Evolutionary conservation across 129 eudicot genomes (phyloP), one percentile per base, ranked within the genome.

Genomic region (Artemisia annua): DNA sequence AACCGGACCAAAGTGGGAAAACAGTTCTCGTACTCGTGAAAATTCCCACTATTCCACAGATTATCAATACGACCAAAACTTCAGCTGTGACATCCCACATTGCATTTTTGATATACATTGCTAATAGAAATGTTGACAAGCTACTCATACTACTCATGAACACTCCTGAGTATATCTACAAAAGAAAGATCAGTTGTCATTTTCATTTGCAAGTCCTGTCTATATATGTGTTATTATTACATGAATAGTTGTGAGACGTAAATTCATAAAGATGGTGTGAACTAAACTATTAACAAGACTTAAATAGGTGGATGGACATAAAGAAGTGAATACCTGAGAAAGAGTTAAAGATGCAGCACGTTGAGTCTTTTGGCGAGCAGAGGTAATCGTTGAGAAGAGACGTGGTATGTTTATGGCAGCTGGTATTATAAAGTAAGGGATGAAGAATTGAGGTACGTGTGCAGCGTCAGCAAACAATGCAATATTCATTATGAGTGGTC

Each of bases 21-120:
- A 56, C 61, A 2, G 86, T 87, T 22, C 89, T 66, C 13, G 82
- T 71, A 69, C 82, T 87, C 24, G 87, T 76, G 66, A 83, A 59
- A 17, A 74, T 11, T 53, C 94, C 97, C 77, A 85, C 76, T 30
- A 66, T 67, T 19, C 86, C 79, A 67, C 89, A 83, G 10, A 83
- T 79, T 11, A 87, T 57, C 50, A 90, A 48, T 39, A 87, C 91
- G 4, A 88, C 86, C 43, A 90, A 74, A 71, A 87, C 87, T 76
- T 90, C 97, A 11, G 97, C 91, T 3, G 97, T 77, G 17, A 85
- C 87, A 80, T 87, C 85, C 84, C 88, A 85, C 11, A 85, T 69
- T 65, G 85, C 48, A 18, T 81, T 83, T 26, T 77, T 78, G 11
- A 85, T 75, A 39, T 79, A 87, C 17, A 91, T 84, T 10, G 89